phyloP scores from a whole-genome alignment of 2,329 filamentous ascomycete species.

The Cordyceps pruinosa region DNA sequence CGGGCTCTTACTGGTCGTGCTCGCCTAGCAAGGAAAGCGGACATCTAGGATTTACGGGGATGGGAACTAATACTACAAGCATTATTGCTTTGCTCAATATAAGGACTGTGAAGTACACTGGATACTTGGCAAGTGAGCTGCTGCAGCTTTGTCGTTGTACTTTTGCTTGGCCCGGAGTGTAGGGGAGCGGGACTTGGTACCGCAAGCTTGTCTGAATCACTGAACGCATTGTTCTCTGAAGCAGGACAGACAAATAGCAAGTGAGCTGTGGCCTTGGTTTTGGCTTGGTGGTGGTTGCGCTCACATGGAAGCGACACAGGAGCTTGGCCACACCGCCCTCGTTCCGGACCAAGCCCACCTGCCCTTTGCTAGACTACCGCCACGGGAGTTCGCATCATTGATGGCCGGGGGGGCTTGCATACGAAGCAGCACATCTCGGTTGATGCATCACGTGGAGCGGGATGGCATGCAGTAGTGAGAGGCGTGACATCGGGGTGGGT shows the following conservation, averaged over 20 bases:
- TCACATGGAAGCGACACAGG: too few relatives aligned
- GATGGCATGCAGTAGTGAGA: slow-evolving; percentile 9
- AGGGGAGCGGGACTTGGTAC: too few relatives aligned
- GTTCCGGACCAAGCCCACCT: not conserved
- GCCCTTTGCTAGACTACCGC: not conserved
- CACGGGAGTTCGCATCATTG: not conserved
- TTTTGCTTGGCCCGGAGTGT: too few relatives aligned
- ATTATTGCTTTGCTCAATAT: not conserved
- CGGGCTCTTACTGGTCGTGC: not conserved
- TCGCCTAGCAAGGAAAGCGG: not conserved
- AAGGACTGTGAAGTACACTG: not conserved
- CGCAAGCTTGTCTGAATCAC: too few relatives aligned
- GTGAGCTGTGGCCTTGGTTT: too few relatives aligned
- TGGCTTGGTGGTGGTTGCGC: too few relatives aligned
- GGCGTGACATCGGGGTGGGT: not conserved
- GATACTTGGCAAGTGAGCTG: not conserved
- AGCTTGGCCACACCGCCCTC: too few relatives aligned
- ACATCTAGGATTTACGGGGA: not conserved
- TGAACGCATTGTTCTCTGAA: too few relatives aligned
- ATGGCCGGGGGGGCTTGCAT: not conserved
- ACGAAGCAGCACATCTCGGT: slow-evolving; percentile 8
- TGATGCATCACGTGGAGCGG: slow-evolving; percentile 8
- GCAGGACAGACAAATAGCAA: too few relatives aligned
- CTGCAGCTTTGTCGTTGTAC: not conserved
- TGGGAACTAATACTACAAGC: not conserved